Conservation (phyloP, 2,329 filamentous ascomycete species). For the Helotiales sp. region DNA sequence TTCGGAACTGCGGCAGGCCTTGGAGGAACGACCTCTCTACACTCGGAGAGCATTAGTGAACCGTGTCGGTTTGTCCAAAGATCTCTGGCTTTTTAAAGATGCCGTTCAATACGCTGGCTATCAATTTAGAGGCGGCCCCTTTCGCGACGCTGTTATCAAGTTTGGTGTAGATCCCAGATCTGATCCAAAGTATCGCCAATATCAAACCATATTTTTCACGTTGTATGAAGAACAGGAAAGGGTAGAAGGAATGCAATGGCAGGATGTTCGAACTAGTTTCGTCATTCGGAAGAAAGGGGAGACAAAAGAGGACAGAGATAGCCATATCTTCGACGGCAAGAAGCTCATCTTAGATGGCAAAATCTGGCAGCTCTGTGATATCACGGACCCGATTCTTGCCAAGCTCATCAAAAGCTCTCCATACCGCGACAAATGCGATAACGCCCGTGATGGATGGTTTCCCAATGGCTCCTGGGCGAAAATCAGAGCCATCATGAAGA, state of each 20-base stretch:
- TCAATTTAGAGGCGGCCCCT: slow-evolving; percentile 89
- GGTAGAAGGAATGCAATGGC: slow-evolving; percentile 24
- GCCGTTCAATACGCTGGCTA: slow-evolving; percentile 85
- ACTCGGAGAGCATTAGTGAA: slow-evolving; percentile 83
- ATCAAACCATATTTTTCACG: slow-evolving; percentile 89
- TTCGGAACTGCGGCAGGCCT: slow-evolving; percentile 60
- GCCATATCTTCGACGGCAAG: slow-evolving; percentile 82
- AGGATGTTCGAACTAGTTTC: slow-evolving; percentile 24
- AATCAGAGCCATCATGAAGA: slow-evolving; percentile 82
- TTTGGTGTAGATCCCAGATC: slow-evolving; percentile 85
- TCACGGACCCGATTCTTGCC: slow-evolving; percentile 75
- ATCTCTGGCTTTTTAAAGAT: slow-evolving; percentile 63
- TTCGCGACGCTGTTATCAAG: slow-evolving; percentile 81
- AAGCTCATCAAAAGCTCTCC: slow-evolving; percentile 64
- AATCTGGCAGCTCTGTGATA: slow-evolving; percentile 92
- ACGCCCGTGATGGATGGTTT: slow-evolving; percentile 76
- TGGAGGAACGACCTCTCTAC: slow-evolving; percentile 79
- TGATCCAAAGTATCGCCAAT: slow-evolving; percentile 74
- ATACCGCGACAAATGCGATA: slow-evolving; percentile 58
- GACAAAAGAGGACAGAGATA: slow-evolving; percentile 38
- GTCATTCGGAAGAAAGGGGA: slow-evolving; percentile 23
- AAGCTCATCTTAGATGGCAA: slow-evolving; percentile 77
- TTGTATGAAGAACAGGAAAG: slow-evolving; percentile 43
- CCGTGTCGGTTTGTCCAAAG: slow-evolving; percentile 54
- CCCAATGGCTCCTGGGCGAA: slow-evolving; percentile 80